These are phyloP conservation scores for Dryadomyces quercivorus DNA, from an alignment of 2,329 filamentous ascomycete genomes.

Conservation along the genomic window DNA sequence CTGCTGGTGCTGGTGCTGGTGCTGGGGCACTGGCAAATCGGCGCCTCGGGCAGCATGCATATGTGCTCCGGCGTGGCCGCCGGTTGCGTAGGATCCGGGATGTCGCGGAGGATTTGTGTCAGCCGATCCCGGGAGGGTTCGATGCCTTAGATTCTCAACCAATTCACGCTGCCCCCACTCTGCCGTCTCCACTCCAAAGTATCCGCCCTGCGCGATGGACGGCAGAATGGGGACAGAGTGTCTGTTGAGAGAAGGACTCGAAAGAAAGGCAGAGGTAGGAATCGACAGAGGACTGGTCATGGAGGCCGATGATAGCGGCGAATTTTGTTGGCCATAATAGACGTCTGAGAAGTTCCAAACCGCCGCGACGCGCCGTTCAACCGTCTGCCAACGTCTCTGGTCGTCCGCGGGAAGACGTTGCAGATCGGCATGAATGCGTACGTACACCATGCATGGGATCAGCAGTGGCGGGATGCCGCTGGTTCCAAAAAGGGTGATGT, in stretches of 20 bases:
- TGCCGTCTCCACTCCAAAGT: too few species aligned
- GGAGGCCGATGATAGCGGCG: not conserved
- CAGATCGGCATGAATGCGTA: not conserved
- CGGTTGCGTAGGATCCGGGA: too few species aligned
- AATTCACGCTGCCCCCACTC: too few species aligned
- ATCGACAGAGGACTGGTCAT: not conserved
- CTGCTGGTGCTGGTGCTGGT: not conserved
- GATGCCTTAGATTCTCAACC: too few species aligned
- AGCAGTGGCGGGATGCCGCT: conserved; percentile 16
- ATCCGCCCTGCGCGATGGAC: too few species aligned
- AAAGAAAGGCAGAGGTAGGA: too few species aligned
- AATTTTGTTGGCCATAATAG: not conserved
- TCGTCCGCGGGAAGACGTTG: not conserved
- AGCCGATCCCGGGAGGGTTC: too few species aligned
- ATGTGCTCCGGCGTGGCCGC: too few species aligned
- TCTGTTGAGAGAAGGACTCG: too few species aligned
- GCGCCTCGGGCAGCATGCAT: too few species aligned
- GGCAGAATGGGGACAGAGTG: too few species aligned
- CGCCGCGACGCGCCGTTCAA: not conserved
- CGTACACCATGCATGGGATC: conserved; percentile 9
- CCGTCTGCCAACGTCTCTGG: not conserved
- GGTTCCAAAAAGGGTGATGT: conserved; percentile 14
- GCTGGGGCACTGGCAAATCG: not conserved
- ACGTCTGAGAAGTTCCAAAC: not conserved
- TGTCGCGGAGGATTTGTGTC: too few species aligned